A percentile compares a stretch with the other conserved stretches of the same genome.
These are phyloP conservation scores for Periconia sp. DNA, from an alignment of 2,329 filamentous ascomycete species.

Conservation along the genomic window DNA sequence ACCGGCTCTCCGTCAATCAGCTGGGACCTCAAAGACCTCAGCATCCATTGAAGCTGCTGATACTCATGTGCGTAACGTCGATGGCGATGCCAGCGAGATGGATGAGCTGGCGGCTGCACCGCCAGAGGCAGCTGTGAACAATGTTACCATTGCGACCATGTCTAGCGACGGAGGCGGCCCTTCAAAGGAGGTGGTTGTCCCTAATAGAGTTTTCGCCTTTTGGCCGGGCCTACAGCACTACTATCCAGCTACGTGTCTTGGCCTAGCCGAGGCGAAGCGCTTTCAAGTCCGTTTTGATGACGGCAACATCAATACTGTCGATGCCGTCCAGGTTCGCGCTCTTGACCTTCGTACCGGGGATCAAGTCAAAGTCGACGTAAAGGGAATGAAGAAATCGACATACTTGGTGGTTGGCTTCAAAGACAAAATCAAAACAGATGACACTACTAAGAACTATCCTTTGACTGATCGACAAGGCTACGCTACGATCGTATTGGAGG, in stretches of 20 bases:
- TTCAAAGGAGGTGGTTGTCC: conserved; percentile 42
- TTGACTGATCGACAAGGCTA: conserved; percentile 52
- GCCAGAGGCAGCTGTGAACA: conserved; percentile 14
- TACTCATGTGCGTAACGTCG: conserved; percentile 25
- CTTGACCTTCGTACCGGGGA: conserved; percentile 54
- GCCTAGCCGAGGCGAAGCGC: conserved; percentile 48
- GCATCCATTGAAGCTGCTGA: conserved; percentile 5
- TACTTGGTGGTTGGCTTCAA: conserved; percentile 54
- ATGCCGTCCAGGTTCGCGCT: conserved; percentile 45
- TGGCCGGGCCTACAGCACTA: conserved; percentile 65
- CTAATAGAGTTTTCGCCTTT: conserved; percentile 63
- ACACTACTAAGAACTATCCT: conserved; percentile 34
- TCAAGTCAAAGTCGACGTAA: conserved; percentile 54
- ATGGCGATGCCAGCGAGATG: conserved; percentile 9
- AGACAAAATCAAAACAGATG: conserved; percentile 34
- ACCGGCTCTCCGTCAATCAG: conserved; percentile 8
- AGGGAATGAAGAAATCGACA: conserved; percentile 51
- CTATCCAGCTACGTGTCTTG: conserved; percentile 66
- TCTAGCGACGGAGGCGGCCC: conserved; percentile 23
- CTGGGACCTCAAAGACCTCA: conserved; percentile 8
- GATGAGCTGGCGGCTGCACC: conserved; percentile 28
- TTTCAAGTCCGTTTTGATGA: conserved; percentile 58
- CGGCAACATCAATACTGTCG: conserved; percentile 49
- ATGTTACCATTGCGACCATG: conserved; percentile 5
- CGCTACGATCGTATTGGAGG: conserved; percentile 46